Conservation (phyloP, 768 basidiomycete species). For the Mycena galericulata region DNA sequence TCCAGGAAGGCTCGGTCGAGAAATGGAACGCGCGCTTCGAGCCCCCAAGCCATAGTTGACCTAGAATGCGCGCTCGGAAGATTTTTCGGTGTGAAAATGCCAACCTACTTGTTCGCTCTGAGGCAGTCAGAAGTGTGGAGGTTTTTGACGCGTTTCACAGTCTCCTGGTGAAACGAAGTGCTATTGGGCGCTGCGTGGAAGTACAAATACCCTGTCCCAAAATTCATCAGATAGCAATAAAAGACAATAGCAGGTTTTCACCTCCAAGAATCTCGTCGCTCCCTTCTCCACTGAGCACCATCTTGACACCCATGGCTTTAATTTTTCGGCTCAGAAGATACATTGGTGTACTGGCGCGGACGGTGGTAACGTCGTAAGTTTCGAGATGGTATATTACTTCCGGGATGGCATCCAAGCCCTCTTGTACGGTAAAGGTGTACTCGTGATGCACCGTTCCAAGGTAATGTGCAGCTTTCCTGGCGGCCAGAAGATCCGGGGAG, state of each 20-base stretch:
- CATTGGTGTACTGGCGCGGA: slow-evolving; percentile 98
- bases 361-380: slow-evolving; percentile 98
- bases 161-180: slow-evolving; percentile 93
- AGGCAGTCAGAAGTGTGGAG: slow-evolving; percentile 97
- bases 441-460: slow-evolving; percentile 97
- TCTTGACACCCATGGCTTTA: slow-evolving; percentile 99
- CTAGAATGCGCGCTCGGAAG: slow-evolving; percentile 48
- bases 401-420: slow-evolving; percentile 95
- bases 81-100: background rate
- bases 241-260: slow-evolving; percentile 42
- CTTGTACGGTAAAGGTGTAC: slow-evolving; percentile 97
- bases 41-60: slow-evolving; percentile 99
- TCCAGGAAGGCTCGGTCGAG: slow-evolving; percentile 97
- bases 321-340: slow-evolving; percentile 98
- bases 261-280: slow-evolving; percentile 98
- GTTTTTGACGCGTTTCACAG: slow-evolving; percentile 95
- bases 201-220: slow-evolving; percentile 88
- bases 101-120: slow-evolving; percentile 92
- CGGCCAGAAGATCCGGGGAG: slow-evolving; percentile 95
- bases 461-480: slow-evolving; percentile 92
- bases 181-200: slow-evolving; percentile 97
- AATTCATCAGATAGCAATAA: slow-evolving; percentile 1
- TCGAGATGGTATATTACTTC: slow-evolving; percentile 99
- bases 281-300: slow-evolving; percentile 98
- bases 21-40: slow-evolving; percentile 99